Conservation (phyloP, 495 filamentous ascomycete genomes). For the Friedmanniomyces simplex region DNA sequence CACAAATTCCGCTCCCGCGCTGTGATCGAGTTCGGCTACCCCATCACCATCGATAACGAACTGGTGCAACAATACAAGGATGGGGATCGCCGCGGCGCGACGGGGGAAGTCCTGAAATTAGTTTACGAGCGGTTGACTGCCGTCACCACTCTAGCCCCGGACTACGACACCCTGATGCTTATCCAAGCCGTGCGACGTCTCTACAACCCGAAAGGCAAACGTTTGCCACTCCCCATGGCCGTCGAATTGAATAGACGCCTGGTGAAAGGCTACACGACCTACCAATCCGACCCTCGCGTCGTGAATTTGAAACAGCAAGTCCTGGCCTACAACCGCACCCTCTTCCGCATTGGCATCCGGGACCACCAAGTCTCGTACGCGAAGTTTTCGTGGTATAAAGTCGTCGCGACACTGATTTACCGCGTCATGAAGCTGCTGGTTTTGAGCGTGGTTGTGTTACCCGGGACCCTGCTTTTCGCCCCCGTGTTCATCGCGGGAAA, state of each 20-base stretch:
- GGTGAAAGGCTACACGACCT: constrained; percentile 82
- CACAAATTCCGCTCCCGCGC: constrained; percentile 97
- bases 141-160: constrained; percentile 86
- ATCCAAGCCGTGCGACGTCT: constrained; percentile 91
- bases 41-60: constrained; percentile 68
- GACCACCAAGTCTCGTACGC: constrained; percentile 96
- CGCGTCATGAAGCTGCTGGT: constrained; percentile 64
- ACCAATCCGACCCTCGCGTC: constrained; percentile 85
- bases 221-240: constrained; percentile 84
- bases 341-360: constrained; percentile 72
- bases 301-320: constrained; percentile 68
- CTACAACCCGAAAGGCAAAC: constrained; percentile 90
- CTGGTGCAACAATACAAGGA: constrained; percentile 76
- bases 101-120: constrained; percentile 67
- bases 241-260: constrained; percentile 93
- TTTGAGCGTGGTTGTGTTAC: constrained; percentile 71
- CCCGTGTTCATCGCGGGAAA: constrained; percentile 89
- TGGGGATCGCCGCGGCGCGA: constrained; percentile 74
- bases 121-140: constrained; percentile 75
- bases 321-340: constrained; percentile 76
- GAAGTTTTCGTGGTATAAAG: constrained; percentile 63
- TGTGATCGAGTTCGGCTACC: constrained; percentile 89
- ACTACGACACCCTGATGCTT: constrained; percentile 93
- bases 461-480: constrained; percentile 76
- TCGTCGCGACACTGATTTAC: constrained; percentile 69